Evolutionary conservation across 2,329 filamentous ascomycete genomes (phyloP), one percentile per base, ranked within the genome.

Genomic region (Pleoardoris graminearum): DNA sequence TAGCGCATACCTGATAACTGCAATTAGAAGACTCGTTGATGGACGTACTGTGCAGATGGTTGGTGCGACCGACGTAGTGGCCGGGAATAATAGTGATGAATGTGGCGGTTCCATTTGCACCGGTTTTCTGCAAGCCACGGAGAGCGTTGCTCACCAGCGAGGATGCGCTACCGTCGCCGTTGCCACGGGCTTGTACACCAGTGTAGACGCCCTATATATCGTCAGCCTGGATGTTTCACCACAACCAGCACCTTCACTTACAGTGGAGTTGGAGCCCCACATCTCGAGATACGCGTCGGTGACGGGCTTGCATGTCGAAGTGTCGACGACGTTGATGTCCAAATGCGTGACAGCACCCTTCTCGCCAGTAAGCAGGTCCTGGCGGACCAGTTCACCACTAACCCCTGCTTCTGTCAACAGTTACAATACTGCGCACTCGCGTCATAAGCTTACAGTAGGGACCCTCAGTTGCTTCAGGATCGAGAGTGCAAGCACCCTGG

Each of bases 301-400:
- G 1, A 83, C 74, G 10, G 79, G 77, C 63, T 80, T 71, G 70
- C 82, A 84, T 4, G 77, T 80, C 14, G 75, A 69, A 19, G 80
- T 76, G 57, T 84, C 80, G 41, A 83, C 73, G 25, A 84, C 70
- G 65, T 83, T 81, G 57, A 81, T 74, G 61, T 82, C 80, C 17
- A 82, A 60, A n/a, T 77, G 75, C 30, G 81, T 71, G 35, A 76
- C 72, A 36, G 82, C 71, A 37, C 81, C 82, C 22, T 61, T 61
- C 65, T 83, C 75, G 12, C 73, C 71, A 33, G 81, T 79, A n/a
- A 73, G 71, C 22, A 84, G 59, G 55, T 84, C 72, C 27, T 72
- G 57, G 7, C 81, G 76, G 55, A 84, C 67, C 38, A 77, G 75
- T 62, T 83, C 80, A 25, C 80, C 82, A 14, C 68, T 65, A 45